Conservation (phyloP, 2,329 filamentous ascomycete species). For the Raffaelea arxii region DNA sequence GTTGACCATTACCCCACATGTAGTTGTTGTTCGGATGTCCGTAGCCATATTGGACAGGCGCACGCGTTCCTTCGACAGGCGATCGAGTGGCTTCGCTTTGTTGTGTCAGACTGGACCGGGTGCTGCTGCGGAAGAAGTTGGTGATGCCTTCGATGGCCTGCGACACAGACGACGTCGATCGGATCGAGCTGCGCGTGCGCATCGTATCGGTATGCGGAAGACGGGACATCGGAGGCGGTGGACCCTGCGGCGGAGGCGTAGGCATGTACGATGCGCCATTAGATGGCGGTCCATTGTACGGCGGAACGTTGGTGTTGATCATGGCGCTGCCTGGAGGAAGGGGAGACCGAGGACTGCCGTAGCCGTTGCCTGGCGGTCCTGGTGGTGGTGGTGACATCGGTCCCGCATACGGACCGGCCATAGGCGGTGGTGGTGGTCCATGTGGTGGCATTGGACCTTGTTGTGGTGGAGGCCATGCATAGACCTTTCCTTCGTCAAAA, state of each 20-base stretch:
- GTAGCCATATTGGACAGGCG: conserved; percentile 3
- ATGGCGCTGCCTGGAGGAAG: background rate
- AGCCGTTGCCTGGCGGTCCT: background rate
- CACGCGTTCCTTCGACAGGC: background rate
- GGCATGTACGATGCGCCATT: background rate
- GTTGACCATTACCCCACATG: conserved; percentile 9
- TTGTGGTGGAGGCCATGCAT: background rate
- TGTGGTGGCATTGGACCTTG: background rate
- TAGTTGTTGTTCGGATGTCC: conserved; percentile 5
- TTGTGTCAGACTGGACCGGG: conserved; percentile 10
- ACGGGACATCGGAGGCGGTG: background rate
- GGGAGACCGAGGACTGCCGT: background rate
- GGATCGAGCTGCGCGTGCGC: conserved; percentile 7
- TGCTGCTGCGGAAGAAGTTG: conserved; percentile 13
- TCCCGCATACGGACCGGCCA: background rate
- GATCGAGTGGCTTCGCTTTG: background rate
- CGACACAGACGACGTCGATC: background rate
- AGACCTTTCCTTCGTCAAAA: conserved; percentile 9
- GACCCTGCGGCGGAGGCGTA: background rate
- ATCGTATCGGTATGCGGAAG: conserved; percentile 1
- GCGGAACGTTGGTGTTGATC: conserved; percentile 3
- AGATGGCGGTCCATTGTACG: background rate
- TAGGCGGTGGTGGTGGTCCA: background rate
- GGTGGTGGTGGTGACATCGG: background rate
- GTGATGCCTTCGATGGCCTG: conserved; percentile 6